These are phyloP conservation scores for Aspergillus unguis DNA, from an alignment of 2,329 filamentous ascomycete genomes.

Conservation along the genomic window DNA sequence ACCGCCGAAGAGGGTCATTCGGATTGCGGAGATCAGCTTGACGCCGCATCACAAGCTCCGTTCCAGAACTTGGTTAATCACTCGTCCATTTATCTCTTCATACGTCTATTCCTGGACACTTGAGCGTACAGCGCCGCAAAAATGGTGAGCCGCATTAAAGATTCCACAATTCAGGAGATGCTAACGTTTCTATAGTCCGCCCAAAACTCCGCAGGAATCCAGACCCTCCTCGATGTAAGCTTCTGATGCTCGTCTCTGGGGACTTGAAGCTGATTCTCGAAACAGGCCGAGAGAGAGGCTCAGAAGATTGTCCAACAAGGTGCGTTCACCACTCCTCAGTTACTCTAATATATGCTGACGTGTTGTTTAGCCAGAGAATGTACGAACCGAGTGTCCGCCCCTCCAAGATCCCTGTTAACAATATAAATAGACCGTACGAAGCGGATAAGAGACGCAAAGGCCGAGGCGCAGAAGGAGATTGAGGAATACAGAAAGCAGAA, in stretches of 20 bases:
- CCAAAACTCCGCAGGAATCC: slow-evolving; percentile 97
- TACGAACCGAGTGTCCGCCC: slow-evolving; percentile 42
- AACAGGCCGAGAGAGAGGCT: slow-evolving; percentile 90
- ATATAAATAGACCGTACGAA: slow-evolving; percentile 74
- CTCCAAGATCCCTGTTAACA: slow-evolving; percentile 10
- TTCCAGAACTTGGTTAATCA: slow-evolving; percentile 19
- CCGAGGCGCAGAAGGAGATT: slow-evolving; percentile 97
- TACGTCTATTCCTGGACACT: slow-evolving; percentile 2
- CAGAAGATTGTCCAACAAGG: slow-evolving; percentile 99
- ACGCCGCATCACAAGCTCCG: slow-evolving; percentile 28
- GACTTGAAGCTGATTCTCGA: slow-evolving; percentile 12
- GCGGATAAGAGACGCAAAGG: slow-evolving; percentile 91
- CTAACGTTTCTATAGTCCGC: slow-evolving; percentile 64
- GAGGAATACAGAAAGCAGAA: slow-evolving; percentile 86
- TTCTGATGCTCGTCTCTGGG: background rate
- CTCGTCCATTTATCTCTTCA: slow-evolving; percentile 11
- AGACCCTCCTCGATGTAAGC: slow-evolving; percentile 95
- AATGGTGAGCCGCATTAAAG: slow-evolving; percentile 26
- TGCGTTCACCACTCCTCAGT: slow-evolving; percentile 40
- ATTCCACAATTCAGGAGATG: slow-evolving; percentile 5
- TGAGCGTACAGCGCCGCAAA: slow-evolving; percentile 17
- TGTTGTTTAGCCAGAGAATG: slow-evolving; percentile 73
- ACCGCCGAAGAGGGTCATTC: slow-evolving; percentile 33
- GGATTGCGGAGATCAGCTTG: slow-evolving; percentile 24
- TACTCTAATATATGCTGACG: slow-evolving; percentile 20